Evolutionary conservation across 2,329 filamentous ascomycete species (phyloP), one percentile per base, ranked within the genome.

Genomic region (Xylaria arbuscula): DNA sequence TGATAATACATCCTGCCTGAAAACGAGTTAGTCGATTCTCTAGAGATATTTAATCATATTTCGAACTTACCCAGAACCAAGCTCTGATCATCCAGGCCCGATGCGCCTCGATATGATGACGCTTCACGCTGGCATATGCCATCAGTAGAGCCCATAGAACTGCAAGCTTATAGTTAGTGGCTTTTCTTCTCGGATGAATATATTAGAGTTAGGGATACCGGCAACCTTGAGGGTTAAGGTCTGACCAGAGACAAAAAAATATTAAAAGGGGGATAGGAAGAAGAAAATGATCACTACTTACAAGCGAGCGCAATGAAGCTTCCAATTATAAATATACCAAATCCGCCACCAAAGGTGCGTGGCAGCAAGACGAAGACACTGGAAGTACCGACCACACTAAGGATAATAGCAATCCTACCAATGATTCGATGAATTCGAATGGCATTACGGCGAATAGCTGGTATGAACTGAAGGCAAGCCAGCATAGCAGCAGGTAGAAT

Each of bases 41-140:
- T 9, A 54, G 22, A 34, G 13, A 19, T 11, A n/a, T 7, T 7
- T 10, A 13, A 22, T 28, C 8, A 42, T 7, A 17, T 19, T 15
- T 32, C n/a, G 10, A 73, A 73, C 80, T 55, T 70, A 84, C 81
- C 69, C 85, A 84, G 45, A 85, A 79, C 84, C 84, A 86, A 11
- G 84, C 81, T 32, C 88, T 76, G n/a, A 90, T 72, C 88, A 90
- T 90, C 88, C 88, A 90, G 2, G 86, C 86, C 1, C 88, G 83
- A 69, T 90, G 88, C 72, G 89, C 84, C 38, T 89, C 87, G 57
- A 91, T 87, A 73, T 89, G 87, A 1, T 89, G 77, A 1, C 80
- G 78, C 74, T 87, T 89, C 74, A 90, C 85, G 69, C 89, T 89
- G 74, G 84, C 79, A 51, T 83, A 84, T 1, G 87, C 85, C 56